Evolutionary conservation across 345 rosid genomes (phyloP), one percentile per base, ranked within the genome.

Genomic region (Eucalyptus fibrosa): DNA sequence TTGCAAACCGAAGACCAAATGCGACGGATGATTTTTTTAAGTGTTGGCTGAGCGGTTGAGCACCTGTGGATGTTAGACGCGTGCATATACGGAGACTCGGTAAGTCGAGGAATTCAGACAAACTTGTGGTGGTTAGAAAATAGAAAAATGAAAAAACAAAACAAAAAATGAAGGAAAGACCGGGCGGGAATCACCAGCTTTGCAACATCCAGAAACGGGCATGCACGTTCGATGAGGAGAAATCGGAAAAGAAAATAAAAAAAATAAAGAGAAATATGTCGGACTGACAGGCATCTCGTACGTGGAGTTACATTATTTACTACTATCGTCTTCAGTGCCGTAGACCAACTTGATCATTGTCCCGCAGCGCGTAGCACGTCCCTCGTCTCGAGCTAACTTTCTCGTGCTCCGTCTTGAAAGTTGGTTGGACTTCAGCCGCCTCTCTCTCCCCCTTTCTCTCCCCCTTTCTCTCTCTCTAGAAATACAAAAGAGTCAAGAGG

Each of bases 391-490:
- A 88, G 50, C 89, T 62, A 90, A 90, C 88, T 90, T 87, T 87
- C 92, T 89, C 86, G 44, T 12, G 19, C 50, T 85, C 69, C 45
- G 34, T 21, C 85, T 90, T 88, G 91, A 90, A 90, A 88, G 91
- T 88, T 90, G 30, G 91, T 90, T 90, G 91, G 87, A 85, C 88
- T 65, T 50, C 86, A 81, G 83, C 59, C 37, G 37, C 34, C 62
- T 55, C 59, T 45, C 53, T 50, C 21, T 40, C 88, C 40, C 32
- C 18, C 24, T 8, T 5, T 12, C 50, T 47, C 49, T 12, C 50
- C 4, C 49, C 19, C 50, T 50, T 17, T 37, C 28, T 50, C 15
- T 82, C 44, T 82, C 69, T 80, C n/a, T 32, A 77, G 44, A 17
- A 40, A 21, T 40, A 77, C 17, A 77, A 23, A 30, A 37, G 47